phyloP scores from a whole-genome alignment of 2,329 filamentous ascomycete genomes.

The Conoideocrella luteorostrata region DNA sequence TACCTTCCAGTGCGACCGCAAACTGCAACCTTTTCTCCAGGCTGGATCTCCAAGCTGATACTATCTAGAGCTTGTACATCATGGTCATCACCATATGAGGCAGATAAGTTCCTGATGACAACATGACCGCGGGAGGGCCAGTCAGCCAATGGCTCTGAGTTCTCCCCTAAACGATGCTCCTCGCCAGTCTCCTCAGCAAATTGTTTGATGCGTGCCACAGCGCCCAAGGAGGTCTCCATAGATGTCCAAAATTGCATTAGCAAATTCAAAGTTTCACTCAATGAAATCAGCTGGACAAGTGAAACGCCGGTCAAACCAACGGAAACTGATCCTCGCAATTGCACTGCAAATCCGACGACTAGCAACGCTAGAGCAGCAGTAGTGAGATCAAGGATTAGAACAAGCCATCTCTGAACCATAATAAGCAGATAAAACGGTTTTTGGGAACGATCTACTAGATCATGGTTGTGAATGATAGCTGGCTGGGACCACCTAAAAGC shows the following conservation, averaged over 20 bases:
- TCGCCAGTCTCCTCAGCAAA: slow-evolving; percentile 18
- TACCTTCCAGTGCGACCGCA: slow-evolving; percentile 29
- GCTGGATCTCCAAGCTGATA: slow-evolving; percentile 18
- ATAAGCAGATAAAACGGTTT: slow-evolving; percentile 51
- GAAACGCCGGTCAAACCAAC: slow-evolving; percentile 27
- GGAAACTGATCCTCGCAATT: slow-evolving; percentile 19
- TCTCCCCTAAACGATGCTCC: too few relatives aligned
- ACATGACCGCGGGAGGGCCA: slow-evolving; percentile 23
- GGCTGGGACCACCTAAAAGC: slow-evolving; percentile 43
- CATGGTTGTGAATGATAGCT: slow-evolving; percentile 36
- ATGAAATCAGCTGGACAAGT: slow-evolving; percentile 23
- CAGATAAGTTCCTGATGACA: slow-evolving; percentile 19
- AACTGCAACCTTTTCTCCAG: slow-evolving; percentile 25
- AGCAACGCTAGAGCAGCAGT: slow-evolving; percentile 40
- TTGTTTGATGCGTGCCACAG: slow-evolving; percentile 27
- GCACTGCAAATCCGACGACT: slow-evolving; percentile 40
- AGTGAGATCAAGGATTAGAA: slow-evolving; percentile 42
- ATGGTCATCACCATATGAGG: slow-evolving; percentile 15
- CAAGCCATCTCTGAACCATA: slow-evolving; percentile 52
- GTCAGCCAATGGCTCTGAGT: too few relatives aligned
- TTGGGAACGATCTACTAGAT: slow-evolving; percentile 47
- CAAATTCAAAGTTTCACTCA: slow-evolving; percentile 28
- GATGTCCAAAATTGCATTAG: slow-evolving; percentile 31
- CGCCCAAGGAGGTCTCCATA: slow-evolving; percentile 31
- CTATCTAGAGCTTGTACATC: slow-evolving; percentile 13